Percentiles rank a stretch among this genome's conserved stretches.
These are phyloP conservation scores for Cercospora berteroae DNA, from an alignment of 2,329 filamentous ascomycete genomes.

Conservation along the genomic window DNA sequence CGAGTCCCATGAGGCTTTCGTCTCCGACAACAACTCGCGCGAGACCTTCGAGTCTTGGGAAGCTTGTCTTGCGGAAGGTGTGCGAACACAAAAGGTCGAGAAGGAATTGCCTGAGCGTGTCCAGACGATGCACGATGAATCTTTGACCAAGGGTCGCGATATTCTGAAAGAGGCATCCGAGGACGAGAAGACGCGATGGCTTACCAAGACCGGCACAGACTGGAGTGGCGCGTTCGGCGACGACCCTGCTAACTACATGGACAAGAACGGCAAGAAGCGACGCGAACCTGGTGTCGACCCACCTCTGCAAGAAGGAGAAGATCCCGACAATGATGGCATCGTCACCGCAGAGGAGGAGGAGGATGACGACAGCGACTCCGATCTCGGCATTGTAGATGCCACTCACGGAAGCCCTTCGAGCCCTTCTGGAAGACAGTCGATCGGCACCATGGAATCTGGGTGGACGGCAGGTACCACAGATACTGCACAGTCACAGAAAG, in stretches of 20 bases:
- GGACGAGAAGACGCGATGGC: constrained; percentile 74
- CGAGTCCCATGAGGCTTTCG: constrained; percentile 76
- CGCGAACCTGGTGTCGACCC: constrained; percentile 56
- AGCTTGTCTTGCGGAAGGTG: constrained; percentile 83
- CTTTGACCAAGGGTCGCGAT: constrained; percentile 74
- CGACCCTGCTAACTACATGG: constrained; percentile 64
- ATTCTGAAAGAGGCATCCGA: constrained; percentile 70
- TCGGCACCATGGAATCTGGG: constrained; percentile 34
- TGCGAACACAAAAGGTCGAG: constrained; percentile 67
- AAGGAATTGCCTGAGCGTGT: constrained; percentile 71
- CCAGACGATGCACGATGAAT: constrained; percentile 76
- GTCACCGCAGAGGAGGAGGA: constrained; percentile 43
- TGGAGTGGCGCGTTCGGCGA: constrained; percentile 85
- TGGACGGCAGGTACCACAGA: constrained; percentile 37
- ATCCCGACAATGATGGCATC: constrained; percentile 44
- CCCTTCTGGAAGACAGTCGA: constrained; percentile 26
- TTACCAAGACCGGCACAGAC: constrained; percentile 75
- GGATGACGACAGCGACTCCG: constrained; percentile 38
- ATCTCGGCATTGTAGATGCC: constrained; percentile 61
- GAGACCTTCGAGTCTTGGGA: constrained; percentile 97
- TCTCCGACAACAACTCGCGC: constrained; percentile 80
- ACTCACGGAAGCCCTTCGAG: constrained; percentile 34
- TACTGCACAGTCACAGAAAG: constrained; percentile 45
- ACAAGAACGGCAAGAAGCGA: constrained; percentile 52
- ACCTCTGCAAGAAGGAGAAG: constrained; percentile 50